Conservation (phyloP, 1,284 basidiomycete genomes). For the Agaricales sp. region DNA sequence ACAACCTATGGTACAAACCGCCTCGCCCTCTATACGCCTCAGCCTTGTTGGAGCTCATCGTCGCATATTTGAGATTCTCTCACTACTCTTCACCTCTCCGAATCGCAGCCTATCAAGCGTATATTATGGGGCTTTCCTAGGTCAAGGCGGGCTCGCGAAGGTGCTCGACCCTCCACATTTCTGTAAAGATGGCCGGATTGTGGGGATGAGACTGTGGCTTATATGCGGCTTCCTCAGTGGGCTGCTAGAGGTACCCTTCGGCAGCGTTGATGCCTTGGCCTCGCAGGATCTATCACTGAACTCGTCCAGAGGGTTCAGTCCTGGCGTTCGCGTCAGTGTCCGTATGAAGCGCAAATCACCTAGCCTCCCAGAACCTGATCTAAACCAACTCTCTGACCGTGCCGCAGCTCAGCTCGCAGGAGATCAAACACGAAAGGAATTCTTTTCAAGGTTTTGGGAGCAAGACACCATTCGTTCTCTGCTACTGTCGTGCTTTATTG, state of each 20-base stretch:
- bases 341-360: background rate
- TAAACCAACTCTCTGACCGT: background rate
- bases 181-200: background rate
- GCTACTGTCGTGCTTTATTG: background rate
- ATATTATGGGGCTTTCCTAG: background rate
- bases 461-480: background rate
- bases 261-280: background rate
- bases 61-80: background rate
- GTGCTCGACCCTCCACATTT: background rate
- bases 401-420: background rate
- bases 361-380: background rate
- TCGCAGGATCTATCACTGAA: background rate
- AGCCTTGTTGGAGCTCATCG: background rate
- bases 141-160: background rate
- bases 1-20: background rate
- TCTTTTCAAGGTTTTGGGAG: background rate
- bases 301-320: background rate
- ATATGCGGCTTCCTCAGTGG: background rate
- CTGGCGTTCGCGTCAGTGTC: background rate
- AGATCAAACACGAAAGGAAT: background rate
- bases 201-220: background rate
- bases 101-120: background rate
- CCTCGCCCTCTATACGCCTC: background rate
- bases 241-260: background rate
- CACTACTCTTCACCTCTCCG: background rate